Conservation (phyloP, 2,329 filamentous ascomycete genomes). For the Botrytis hyacinthi region DNA sequence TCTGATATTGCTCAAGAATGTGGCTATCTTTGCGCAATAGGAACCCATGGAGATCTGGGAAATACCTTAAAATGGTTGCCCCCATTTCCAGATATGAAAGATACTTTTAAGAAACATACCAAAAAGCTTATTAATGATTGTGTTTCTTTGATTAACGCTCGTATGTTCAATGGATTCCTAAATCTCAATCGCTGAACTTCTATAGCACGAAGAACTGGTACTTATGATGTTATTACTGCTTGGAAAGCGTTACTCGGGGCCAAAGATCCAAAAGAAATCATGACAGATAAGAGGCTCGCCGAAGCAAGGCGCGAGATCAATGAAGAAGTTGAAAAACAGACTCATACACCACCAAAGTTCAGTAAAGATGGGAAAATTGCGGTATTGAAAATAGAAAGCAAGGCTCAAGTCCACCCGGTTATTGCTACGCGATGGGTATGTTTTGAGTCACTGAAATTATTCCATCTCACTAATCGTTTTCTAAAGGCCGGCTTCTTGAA, state of each 20-base stretch:
- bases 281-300: constrained; percentile 49
- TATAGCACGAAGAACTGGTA: constrained; percentile 54
- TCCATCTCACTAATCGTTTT: not conserved
- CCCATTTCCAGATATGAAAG: constrained; percentile 64
- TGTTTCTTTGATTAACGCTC: constrained; percentile 63
- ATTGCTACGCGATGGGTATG: constrained; percentile 62
- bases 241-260: constrained; percentile 58
- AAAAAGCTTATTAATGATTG: constrained; percentile 63
- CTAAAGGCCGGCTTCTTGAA: constrained; percentile 52
- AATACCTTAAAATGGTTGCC: constrained; percentile 63
- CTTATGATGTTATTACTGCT: constrained; percentile 57
- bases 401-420: constrained; percentile 63
- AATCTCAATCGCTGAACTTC: not conserved
- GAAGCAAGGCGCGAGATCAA: constrained; percentile 58
- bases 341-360: constrained; percentile 62
- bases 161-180: constrained; percentile 23
- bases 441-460: too few species aligned
- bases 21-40: constrained; percentile 62
- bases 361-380: constrained; percentile 61
- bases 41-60: constrained; percentile 66
- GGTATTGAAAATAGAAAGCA: constrained; percentile 58
- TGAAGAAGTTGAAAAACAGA: constrained; percentile 58
- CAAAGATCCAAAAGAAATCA: constrained; percentile 50
- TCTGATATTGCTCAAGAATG: constrained; percentile 48
- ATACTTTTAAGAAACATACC: constrained; percentile 57